These are phyloP conservation scores for Massariosphaeria phaeospora DNA, from an alignment of 495 filamentous ascomycete genomes.

Conservation along the genomic window DNA sequence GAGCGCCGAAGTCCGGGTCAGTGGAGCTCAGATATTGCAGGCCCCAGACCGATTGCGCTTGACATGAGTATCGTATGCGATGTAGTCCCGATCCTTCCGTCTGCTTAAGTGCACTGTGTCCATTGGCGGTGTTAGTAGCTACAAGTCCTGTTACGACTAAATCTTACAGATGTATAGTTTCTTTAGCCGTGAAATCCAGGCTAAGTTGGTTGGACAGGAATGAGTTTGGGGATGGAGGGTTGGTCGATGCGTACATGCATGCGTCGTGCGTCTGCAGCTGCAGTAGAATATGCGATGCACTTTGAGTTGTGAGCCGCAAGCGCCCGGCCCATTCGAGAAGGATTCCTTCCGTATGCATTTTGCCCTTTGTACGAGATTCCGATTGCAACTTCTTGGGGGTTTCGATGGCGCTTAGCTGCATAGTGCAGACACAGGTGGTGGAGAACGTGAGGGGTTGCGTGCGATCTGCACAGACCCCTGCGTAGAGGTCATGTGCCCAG, in stretches of 20 bases:
- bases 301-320: conserved; percentile 29
- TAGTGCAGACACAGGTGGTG: not conserved
- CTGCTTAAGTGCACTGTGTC: not conserved
- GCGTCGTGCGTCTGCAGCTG: conserved; percentile 17
- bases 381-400: not conserved
- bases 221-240: conserved; percentile 17
- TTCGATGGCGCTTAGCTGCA: conserved; percentile 26
- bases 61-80: not conserved
- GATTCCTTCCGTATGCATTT: not conserved
- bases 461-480: not conserved
- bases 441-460: conserved; percentile 18
- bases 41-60: not conserved
- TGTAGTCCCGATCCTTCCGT: not conserved
- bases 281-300: conserved; percentile 25
- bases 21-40: conserved; percentile 2
- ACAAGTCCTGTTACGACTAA: not conserved
- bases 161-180: conserved; percentile 12
- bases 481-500: conserved; percentile 8
- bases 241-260: conserved; percentile 26
- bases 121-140: not conserved
- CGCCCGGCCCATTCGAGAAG: conserved; percentile 1
- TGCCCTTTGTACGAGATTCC: not conserved
- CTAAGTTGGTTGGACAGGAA: conserved; percentile 27
- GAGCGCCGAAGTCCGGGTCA: conserved; percentile 3
- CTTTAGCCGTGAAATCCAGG: conserved; percentile 27